Percentiles rank a stretch among this genome's conserved stretches.
These are phyloP conservation scores for Salix udensis DNA, from an alignment of 345 rosid species.

Conservation along the genomic window DNA sequence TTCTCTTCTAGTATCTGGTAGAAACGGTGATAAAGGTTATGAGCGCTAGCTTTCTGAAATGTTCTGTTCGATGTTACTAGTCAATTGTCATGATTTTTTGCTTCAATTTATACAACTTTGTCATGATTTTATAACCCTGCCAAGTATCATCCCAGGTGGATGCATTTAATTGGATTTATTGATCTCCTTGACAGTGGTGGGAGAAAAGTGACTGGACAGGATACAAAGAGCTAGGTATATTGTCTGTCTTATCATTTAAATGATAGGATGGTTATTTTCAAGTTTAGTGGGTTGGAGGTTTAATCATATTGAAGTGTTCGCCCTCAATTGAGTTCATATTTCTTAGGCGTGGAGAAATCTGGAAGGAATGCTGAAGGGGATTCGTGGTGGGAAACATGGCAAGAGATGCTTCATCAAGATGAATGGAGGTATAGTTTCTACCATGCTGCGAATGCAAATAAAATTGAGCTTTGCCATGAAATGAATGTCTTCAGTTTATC, in stretches of 20 bases:
- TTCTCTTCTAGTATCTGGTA: background rate
- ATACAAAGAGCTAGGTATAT: constrained; percentile 93
- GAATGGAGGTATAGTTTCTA: constrained; percentile 76
- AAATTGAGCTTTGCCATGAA: background rate
- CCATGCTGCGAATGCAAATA: background rate
- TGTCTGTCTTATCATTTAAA: constrained; percentile 16
- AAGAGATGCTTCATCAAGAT: constrained; percentile 95
- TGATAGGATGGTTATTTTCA: background rate
- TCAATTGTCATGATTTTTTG: constrained; percentile 7
- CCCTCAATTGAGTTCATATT: constrained; percentile 18
- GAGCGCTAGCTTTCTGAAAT: background rate
- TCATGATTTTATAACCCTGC: constrained; percentile 41
- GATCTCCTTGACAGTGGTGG: constrained; percentile 99
- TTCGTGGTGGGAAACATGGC: constrained; percentile 99
- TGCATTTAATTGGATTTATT: constrained; percentile 75
- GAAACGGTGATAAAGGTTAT: background rate
- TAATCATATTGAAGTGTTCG: constrained; percentile 3
- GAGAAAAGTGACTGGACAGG: constrained; percentile 99
- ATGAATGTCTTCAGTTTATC: background rate
- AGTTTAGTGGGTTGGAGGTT: background rate
- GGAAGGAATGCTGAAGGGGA: constrained; percentile 95
- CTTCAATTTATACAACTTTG: constrained; percentile 9
- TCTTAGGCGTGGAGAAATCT: constrained; percentile 91
- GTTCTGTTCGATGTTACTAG: background rate
- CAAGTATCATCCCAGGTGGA: constrained; percentile 60